Evolutionary conservation across 179 eudicot species (phyloP).

Genomic region (Spinacia oleracea): DNA sequence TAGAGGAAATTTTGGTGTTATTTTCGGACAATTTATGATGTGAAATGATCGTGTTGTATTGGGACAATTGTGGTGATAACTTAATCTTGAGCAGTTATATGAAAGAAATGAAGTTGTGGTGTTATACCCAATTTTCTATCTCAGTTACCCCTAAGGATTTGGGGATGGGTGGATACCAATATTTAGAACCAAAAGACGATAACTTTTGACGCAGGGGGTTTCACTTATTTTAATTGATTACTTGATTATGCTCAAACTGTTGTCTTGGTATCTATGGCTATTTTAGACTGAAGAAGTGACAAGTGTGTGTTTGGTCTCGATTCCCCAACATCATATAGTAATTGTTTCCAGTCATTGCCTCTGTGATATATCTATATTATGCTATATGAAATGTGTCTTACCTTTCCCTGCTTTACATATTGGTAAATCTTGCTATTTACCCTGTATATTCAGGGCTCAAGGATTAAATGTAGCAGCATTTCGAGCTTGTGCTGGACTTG

Average conservation of each 20-base stretch:
- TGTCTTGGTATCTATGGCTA: neutral
- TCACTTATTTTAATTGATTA: neutral
- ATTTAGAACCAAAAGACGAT: neutral
- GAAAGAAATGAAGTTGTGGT: neutral
- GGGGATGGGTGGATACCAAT: neutral
- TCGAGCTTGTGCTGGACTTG: conserved; percentile 34
- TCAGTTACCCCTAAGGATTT: neutral
- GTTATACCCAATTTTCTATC: neutral
- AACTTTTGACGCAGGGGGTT: neutral
- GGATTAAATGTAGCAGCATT: conserved; percentile 36
- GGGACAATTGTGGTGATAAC: neutral
- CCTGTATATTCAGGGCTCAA: conserved; percentile 21
- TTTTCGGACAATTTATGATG: neutral
- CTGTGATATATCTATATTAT: neutral
- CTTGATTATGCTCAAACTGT: neutral
- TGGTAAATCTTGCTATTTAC: neutral
- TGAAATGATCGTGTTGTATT: neutral
- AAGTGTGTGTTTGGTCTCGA: neutral
- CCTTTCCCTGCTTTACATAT: neutral
- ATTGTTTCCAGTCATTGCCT: neutral
- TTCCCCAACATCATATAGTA: neutral
- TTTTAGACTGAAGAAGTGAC: neutral
- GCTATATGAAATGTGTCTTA: neutral
- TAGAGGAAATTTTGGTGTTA: neutral
- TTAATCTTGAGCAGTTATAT: neutral